Conservation (phyloP, 2,329 filamentous ascomycete species). For the Corynespora cassiicola region DNA sequence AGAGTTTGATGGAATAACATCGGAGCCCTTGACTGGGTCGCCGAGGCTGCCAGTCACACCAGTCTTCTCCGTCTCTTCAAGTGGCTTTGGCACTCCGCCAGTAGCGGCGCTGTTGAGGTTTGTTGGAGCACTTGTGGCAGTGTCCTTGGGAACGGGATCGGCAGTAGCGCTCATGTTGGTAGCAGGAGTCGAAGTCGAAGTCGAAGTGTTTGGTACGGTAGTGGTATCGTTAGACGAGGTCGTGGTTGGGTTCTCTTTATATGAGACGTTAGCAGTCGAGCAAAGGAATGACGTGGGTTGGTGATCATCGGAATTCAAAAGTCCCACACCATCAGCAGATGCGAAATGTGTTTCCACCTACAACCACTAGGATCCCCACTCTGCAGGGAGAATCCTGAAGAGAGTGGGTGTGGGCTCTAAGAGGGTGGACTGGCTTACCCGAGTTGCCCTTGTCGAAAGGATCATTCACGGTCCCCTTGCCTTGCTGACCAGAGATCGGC, state of each 20-base stretch:
- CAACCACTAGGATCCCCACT: no score
- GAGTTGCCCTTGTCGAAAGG: constrained; percentile 82
- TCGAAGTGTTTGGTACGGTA: constrained; percentile 3
- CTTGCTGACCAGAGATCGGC: constrained; percentile 74
- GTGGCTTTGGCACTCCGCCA: constrained; percentile 22
- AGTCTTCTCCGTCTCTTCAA: constrained; percentile 33
- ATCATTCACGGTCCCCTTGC: constrained; percentile 71
- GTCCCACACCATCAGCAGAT: no score
- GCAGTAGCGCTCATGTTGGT: constrained; percentile 11
- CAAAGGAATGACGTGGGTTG: not conserved
- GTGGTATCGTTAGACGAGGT: constrained; percentile 8
- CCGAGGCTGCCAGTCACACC: constrained; percentile 32
- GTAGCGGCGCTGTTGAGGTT: constrained; percentile 26
- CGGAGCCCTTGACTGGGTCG: constrained; percentile 32
- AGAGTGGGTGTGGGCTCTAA: no score
- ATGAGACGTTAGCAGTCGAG: not conserved
- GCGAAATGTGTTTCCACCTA: no score
- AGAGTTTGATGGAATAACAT: constrained; percentile 35
- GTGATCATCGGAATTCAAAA: no score
- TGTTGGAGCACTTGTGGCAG: constrained; percentile 23
- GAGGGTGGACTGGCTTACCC: constrained; percentile 51
- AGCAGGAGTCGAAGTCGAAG: constrained; percentile 5
- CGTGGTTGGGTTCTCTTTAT: constrained; percentile 9
- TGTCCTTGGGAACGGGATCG: constrained; percentile 4
- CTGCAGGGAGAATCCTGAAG: no score